A percentile compares a stretch with the other conserved stretches of the same genome.
Conservation (phyloP, 306 rosid genomes). For the Dalbergia cultrata region DNA sequence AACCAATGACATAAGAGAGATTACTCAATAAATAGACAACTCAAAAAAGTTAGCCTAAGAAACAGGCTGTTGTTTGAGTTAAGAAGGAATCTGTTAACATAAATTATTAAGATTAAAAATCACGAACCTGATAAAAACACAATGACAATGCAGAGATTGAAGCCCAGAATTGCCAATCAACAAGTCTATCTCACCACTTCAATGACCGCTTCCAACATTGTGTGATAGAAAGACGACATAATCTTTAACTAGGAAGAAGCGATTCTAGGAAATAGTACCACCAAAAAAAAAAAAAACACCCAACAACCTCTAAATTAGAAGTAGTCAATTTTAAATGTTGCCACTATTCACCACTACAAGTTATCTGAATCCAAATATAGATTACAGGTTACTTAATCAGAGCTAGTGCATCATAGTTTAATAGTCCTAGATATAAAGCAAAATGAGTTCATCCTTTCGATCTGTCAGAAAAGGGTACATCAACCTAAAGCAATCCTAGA, state of each 20-base stretch:
- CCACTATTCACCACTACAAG: conserved; percentile 45
- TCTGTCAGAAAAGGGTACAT: conserved; percentile 26
- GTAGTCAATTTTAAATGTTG: conserved; percentile 37
- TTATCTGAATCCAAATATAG: conserved; percentile 41
- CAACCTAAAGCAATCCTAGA: conserved; percentile 14
- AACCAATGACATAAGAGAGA: conserved; percentile 30
- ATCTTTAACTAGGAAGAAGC: conserved; percentile 48
- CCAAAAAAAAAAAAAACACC: conserved; percentile 36
- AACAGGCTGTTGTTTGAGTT: conserved; percentile 23
- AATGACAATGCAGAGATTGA: conserved; percentile 56
- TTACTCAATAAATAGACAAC: conserved; percentile 36
- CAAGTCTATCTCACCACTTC: conserved; percentile 58
- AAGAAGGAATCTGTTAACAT: conserved; percentile 34
- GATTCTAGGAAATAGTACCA: conserved; percentile 47
- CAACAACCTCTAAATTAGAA: conserved; percentile 48
- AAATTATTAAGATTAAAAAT: conserved; percentile 43
- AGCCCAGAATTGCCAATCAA: conserved; percentile 59
- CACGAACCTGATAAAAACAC: conserved; percentile 63
- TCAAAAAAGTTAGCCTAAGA: conserved; percentile 27
- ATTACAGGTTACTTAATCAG: conserved; percentile 46
- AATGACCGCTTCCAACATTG: conserved; percentile 51
- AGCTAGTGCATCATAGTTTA: conserved; percentile 31
- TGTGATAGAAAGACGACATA: conserved; percentile 44
- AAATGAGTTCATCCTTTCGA: conserved; percentile 31
- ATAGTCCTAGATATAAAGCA: conserved; percentile 17